Base-by-base conservation (phyloP, 306 rosid species). In the Begonia masoniana region DNA sequence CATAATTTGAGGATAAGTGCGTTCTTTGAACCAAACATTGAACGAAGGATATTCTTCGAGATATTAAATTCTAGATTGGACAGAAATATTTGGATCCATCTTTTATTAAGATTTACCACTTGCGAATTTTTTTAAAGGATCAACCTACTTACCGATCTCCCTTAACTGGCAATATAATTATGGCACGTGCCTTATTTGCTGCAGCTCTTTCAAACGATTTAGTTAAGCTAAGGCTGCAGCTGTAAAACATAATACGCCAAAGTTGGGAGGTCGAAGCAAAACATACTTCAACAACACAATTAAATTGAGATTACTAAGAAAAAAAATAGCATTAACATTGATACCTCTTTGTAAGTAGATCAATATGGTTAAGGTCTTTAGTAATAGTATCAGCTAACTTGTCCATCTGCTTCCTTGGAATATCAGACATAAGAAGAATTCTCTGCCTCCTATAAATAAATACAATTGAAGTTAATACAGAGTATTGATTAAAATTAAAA, bases 201-300 rank as follows among this genome's bases (percentile, higher is more conserved):
- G 96, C 96, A 42, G 96, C 96, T 68, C 94, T 88, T 77, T 88
- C 92, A 75, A 74, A 88, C 41, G 96, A 88, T 71, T 81, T 81
- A 59, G 96, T 84, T 76, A 84, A 71, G 67, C 58, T 88, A 24
- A 84, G 85, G 71, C 94, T 81, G 65, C 99, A 83, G 78, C 99
- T 91, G 93, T 57, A 71, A 70, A 59, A 61, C 67, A 61, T 74
- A 7, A 75, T 65, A 55, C 41, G 73, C 62, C 54, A 68, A 67
- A 59, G 47, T 58, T 63, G 55, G 60, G 60, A 74, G 64, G 67
- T 23, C 52, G 41, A 65, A 74, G 36, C 43, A 63, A 59, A 19
- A 35, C 45, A 61, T 56, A 13, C 61, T 15, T 24, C 15, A 13
- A 12, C 49, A 45, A n/a, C 49, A 45, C n/a, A n/a, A 10, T 12